Evolutionary conservation across 805 yeast species (phyloP).

Genomic region (Pichia heedii): DNA sequence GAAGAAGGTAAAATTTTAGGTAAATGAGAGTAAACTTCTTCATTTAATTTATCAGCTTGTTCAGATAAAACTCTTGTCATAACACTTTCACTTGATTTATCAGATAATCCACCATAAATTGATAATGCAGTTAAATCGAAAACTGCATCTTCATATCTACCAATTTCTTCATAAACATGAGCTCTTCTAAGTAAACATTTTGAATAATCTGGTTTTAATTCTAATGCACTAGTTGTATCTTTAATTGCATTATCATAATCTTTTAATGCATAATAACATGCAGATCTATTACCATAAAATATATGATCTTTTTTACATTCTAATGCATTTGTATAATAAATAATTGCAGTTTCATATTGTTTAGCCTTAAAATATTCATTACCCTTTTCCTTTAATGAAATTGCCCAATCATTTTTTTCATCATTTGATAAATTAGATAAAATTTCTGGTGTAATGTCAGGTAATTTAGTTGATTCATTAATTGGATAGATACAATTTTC

Average conservation of each 20-base stretch:
- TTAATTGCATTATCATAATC: constrained; percentile 77
- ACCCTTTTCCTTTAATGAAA: constrained; percentile 82
- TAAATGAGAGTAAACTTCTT: constrained; percentile 44
- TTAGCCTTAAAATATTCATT: constrained; percentile 66
- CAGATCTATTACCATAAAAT: constrained; percentile 91
- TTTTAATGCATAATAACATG: constrained; percentile 80
- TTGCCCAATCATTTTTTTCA: constrained; percentile 56
- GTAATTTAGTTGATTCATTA: constrained; percentile 42
- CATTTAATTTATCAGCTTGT: constrained; percentile 67
- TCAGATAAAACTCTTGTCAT: constrained; percentile 81
- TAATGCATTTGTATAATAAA: constrained; percentile 72
- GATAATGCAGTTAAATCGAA: constrained; percentile 86
- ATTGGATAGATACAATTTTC: constrained; percentile 37
- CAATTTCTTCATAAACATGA: constrained; percentile 78
- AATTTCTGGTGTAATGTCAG: constrained; percentile 41
- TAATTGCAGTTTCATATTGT: constrained; percentile 67
- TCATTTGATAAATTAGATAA: constrained; percentile 37
- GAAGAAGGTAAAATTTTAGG: constrained; percentile 66
- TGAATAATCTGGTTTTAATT: constrained; percentile 79
- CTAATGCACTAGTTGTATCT: constrained; percentile 80
- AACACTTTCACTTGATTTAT: constrained; percentile 66
- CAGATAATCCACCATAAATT: constrained; percentile 68
- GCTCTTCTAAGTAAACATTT: constrained; percentile 94
- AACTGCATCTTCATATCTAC: constrained; percentile 73
- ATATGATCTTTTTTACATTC: constrained; percentile 73